phyloP scores from a whole-genome alignment of 345 rosid genomes.

The Populus euphratica region DNA sequence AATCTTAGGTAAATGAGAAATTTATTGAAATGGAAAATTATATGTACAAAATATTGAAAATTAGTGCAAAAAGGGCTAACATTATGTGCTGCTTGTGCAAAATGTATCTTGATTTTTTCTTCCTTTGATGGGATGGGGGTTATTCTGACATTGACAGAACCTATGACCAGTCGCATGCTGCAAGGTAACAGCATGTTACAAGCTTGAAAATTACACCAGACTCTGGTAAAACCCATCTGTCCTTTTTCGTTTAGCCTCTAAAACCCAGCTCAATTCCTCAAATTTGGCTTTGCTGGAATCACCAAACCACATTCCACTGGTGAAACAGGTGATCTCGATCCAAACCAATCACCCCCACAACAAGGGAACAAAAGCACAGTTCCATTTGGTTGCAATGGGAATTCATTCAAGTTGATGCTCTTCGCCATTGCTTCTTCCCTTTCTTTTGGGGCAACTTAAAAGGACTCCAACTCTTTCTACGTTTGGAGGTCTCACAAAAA shows the following conservation, averaged over 20 bases:
- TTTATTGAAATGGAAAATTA: neutral
- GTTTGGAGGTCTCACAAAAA: conserved; percentile 81
- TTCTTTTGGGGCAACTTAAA: conserved; percentile 80
- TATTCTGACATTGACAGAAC: neutral
- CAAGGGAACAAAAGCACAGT: neutral
- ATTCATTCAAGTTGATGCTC: conserved; percentile 43
- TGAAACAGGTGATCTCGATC: neutral
- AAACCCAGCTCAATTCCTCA: neutral
- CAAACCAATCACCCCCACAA: neutral
- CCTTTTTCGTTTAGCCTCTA: neutral
- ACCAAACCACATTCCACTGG: neutral
- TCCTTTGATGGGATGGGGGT: neutral
- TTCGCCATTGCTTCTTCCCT: conserved; percentile 85
- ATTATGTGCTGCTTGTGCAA: neutral
- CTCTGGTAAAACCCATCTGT: neutral
- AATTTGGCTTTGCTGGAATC: neutral
- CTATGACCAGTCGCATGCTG: neutral
- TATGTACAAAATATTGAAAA: neutral
- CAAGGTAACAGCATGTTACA: neutral
- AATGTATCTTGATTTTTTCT: neutral
- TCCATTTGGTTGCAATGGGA: neutral
- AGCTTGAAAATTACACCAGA: neutral
- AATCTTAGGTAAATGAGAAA: neutral
- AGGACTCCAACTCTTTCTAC: conserved; percentile 95
- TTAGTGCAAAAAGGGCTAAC: neutral